Evolutionary conservation across 2,329 filamentous ascomycete species (phyloP).

Genomic region (Septoria linicola): DNA sequence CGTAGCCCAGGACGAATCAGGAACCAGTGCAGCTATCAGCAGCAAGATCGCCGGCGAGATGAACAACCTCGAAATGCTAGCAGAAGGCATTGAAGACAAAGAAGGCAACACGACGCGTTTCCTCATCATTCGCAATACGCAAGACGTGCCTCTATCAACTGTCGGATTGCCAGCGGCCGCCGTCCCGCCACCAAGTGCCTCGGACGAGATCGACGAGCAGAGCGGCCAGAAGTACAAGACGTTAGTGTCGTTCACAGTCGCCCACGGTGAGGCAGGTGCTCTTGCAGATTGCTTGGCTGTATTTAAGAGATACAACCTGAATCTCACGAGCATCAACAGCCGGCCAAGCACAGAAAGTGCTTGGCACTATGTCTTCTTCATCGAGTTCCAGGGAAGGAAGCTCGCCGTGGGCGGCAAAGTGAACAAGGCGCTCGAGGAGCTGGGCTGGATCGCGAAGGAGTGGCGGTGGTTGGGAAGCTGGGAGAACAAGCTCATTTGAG

Average conservation of each 20-base stretch:
- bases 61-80: slow-evolving; percentile 68
- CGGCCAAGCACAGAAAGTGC: slow-evolving; percentile 70
- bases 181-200: slow-evolving; percentile 2
- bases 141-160: slow-evolving; percentile 68
- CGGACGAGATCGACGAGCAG: slow-evolving; percentile 15
- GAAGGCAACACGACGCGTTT: slow-evolving; percentile 78
- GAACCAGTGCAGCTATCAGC: slow-evolving; percentile 71
- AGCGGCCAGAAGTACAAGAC: slow-evolving; percentile 56
- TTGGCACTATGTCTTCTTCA: slow-evolving; percentile 94
- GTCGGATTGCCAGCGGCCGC: slow-evolving; percentile 60
- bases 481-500: slow-evolving; percentile 22
- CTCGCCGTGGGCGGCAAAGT: slow-evolving; percentile 56
- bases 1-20: slow-evolving; percentile 55
- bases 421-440: slow-evolving; percentile 58
- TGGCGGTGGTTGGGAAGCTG: slow-evolving; percentile 57
- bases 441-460: slow-evolving; percentile 58
- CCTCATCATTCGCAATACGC: slow-evolving; percentile 58
- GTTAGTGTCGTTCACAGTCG: slow-evolving; percentile 78
- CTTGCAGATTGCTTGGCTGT: slow-evolving; percentile 76
- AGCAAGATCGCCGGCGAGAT: slow-evolving; percentile 69
- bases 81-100: slow-evolving; percentile 68
- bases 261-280: slow-evolving; percentile 68
- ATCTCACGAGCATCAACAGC: slow-evolving; percentile 88
- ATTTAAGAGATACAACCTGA: slow-evolving; percentile 71
- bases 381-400: slow-evolving; percentile 75